These are phyloP conservation scores for Apiospora phragmitis DNA, from an alignment of 2,329 filamentous ascomycete species.

Conservation along the genomic window DNA sequence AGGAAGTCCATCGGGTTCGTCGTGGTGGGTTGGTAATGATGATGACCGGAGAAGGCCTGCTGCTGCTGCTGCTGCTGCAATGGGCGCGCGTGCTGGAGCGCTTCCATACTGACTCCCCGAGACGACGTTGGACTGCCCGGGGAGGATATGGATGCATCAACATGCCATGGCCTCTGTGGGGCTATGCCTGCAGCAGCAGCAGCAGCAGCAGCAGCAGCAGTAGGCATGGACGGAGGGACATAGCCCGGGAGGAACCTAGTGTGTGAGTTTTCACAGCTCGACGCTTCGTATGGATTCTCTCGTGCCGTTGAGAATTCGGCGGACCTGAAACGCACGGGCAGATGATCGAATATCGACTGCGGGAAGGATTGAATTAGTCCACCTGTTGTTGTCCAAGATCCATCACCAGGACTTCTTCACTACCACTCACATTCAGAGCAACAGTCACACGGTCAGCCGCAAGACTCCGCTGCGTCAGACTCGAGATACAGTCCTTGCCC, in stretches of 20 bases:
- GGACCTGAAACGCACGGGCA: constrained; percentile 2
- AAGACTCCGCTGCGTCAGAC: constrained; percentile 15
- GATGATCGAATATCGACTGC: constrained; percentile 14
- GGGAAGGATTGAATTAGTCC: too few species aligned
- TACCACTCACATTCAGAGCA: constrained; percentile 13
- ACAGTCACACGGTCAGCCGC: constrained; percentile 15
- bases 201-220: neutral
- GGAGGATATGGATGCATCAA: neutral
- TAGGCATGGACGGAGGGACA: neutral
- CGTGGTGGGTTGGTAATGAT: neutral
- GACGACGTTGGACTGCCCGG: neutral
- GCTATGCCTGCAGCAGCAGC: neutral
- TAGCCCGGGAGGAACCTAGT: neutral
- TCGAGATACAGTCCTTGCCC: constrained; percentile 15
- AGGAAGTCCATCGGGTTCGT: constrained; percentile 8
- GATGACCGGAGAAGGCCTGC: neutral
- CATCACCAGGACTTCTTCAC: too few species aligned
- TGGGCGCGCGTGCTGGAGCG: neutral
- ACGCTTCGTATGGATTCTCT: neutral
- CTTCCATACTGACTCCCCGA: neutral
- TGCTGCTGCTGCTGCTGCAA: neutral
- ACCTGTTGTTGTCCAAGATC: too few species aligned
- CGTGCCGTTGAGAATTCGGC: neutral
- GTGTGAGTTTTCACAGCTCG: neutral
- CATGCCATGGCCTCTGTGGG: neutral